Evolutionary conservation across 2,329 filamentous ascomycete genomes (phyloP).

Genomic region (Didymella sp.): DNA sequence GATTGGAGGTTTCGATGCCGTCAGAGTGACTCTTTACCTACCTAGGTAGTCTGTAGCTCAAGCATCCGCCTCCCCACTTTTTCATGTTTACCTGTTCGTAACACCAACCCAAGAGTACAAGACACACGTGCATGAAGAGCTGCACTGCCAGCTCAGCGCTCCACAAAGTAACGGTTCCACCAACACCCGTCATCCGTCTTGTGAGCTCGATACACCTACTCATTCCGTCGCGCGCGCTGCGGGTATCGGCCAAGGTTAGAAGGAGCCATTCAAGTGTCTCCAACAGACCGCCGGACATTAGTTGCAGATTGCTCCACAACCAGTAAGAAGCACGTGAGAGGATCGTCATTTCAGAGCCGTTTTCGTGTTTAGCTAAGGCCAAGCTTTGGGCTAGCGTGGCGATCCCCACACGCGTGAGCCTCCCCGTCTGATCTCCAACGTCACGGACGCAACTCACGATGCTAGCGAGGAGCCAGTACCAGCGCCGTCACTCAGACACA

Average conservation of each 20-base stretch:
- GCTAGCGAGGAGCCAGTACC: conserved; percentile 15
- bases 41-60: not conserved
- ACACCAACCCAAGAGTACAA: conserved; percentile 4
- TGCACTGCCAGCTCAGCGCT: conserved; percentile 11
- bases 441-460: conserved; percentile 19
- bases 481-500: conserved; percentile 12
- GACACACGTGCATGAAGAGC: conserved; percentile 10
- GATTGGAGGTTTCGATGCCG: not conserved
- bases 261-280: not conserved
- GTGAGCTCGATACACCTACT: conserved; percentile 17
- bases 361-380: conserved; percentile 1
- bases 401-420: conserved; percentile 15
- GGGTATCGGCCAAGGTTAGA: conserved; percentile 5
- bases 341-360: not conserved
- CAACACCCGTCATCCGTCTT: conserved; percentile 4
- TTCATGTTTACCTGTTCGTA: not conserved
- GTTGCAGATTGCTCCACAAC: conserved; percentile 15
- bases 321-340: conserved; percentile 1
- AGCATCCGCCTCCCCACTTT: conserved; percentile 1
- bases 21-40: not conserved
- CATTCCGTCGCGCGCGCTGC: conserved; percentile 6
- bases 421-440: conserved; percentile 17
- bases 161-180: conserved; percentile 8
- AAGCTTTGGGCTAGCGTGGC: conserved; percentile 10
- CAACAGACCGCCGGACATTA: conserved; percentile 4